Evolutionary conservation across 176 grass and related monocot species (phyloP), one percentile per base, ranked within the genome.

Genomic region (Sorghum bicolor): DNA sequence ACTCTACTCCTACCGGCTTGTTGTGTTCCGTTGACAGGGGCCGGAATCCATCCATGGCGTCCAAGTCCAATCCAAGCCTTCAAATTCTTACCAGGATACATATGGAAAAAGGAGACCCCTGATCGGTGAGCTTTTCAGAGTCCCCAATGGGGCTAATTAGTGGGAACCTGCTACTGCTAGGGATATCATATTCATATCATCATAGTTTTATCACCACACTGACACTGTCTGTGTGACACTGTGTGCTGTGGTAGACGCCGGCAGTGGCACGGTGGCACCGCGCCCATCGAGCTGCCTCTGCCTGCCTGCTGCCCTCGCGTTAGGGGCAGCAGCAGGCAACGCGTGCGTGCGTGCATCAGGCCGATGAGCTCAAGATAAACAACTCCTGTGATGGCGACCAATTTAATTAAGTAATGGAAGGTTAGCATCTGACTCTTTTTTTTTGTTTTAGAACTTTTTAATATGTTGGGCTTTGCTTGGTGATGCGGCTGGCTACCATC

Each of bases 121-220:
- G 47, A 50, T 19, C 16, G 4, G 16, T 19, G 47, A 17, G 47
- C 47, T 50, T 50, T 50, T 19, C 15, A 19, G 16, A 19, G 47
- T 0, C 16, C 47, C 47, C 17, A 19, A 50, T 45, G 43, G 43
- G 43, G 11, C 43, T 41, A 10, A 41, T 50, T 50, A 50, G 45
- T 50, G 15, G 45, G 45, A 16, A 16, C 47, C 8, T 50, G 47
- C 47, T 19, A 50, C 47, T 50, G 47, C 47, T 41, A 45, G 13
- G 13, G 16, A 50, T 50, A 50, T 53, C 17, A 53, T 20, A 53
- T 53, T 22, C 47, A 8, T 20, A 8, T 53, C 19, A 53, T 53
- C 41, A 81, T 86, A 66, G 55, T 82, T 86, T 86, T 64, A 82
- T 82, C 40, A 71, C 66, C 79, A 38, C 66, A 66, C 65, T 24